These are phyloP conservation scores for Elsinoe batatas DNA, from an alignment of 2,329 filamentous ascomycete genomes.

Conservation along the genomic window DNA sequence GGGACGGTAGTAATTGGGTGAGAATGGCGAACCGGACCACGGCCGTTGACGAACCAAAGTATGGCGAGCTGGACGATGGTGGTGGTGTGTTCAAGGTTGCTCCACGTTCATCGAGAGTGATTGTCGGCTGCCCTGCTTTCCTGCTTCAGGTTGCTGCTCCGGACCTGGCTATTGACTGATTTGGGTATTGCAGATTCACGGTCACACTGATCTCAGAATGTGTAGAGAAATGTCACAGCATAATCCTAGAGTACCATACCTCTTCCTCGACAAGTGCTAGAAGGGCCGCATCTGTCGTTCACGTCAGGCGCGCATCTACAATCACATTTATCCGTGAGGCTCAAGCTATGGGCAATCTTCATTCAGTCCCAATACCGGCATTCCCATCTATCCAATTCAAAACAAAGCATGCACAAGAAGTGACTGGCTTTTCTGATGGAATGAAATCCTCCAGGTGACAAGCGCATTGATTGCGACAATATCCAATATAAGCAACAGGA, in stretches of 20 bases:
- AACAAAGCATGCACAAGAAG: background rate
- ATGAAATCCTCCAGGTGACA: background rate
- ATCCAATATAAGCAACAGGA: background rate
- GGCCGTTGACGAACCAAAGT: conserved; percentile 7
- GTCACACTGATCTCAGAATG: background rate
- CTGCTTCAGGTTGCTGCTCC: background rate
- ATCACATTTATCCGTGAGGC: conserved; percentile 3
- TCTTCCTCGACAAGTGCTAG: no score
- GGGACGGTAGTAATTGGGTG: background rate
- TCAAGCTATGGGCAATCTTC: background rate
- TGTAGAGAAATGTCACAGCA: no score
- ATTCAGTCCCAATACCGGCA: background rate
- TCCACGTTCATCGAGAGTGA: background rate
- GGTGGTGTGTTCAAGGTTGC: background rate
- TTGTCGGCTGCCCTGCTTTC: background rate
- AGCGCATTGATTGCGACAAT: conserved; percentile 9
- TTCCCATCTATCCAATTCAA: background rate
- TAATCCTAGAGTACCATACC: no score
- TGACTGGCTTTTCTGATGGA: background rate
- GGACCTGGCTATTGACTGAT: background rate
- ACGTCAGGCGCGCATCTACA: background rate
- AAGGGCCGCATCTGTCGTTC: background rate
- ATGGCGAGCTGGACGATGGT: background rate
- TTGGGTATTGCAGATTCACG: background rate
- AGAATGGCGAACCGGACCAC: conserved; percentile 1